Conservation (phyloP, 768 basidiomycete genomes). For the Xanthoconium purpureum region DNA sequence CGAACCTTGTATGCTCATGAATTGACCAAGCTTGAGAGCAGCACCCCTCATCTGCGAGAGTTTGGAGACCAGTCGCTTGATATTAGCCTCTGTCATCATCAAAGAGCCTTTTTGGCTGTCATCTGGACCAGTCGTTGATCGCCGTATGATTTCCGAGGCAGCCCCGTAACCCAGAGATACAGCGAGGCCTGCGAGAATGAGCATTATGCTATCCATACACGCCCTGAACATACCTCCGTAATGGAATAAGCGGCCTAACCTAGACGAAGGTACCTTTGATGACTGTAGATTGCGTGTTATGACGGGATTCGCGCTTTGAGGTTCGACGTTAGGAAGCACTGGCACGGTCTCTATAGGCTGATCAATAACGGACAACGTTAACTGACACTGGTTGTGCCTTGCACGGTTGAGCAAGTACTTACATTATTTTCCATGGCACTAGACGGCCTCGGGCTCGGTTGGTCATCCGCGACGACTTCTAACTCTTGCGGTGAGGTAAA, state of each 20-base stretch:
- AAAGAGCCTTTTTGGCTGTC: constrained; percentile 44
- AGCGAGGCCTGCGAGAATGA: constrained; percentile 65
- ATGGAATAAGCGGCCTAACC: constrained; percentile 86
- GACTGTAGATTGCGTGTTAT: constrained; percentile 55
- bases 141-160: constrained; percentile 79
- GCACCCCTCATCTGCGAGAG: constrained; percentile 96
- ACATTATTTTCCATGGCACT: not conserved
- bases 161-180: constrained; percentile 88
- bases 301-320: not conserved
- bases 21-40: constrained; percentile 94
- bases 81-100: constrained; percentile 89
- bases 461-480: not conserved
- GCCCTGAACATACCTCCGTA: constrained; percentile 68
- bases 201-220: not conserved
- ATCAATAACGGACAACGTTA: not conserved
- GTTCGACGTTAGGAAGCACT: not conserved
- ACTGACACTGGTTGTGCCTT: not conserved
- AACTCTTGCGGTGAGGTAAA: not conserved
- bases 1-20: constrained; percentile 91
- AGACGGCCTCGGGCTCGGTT: not conserved
- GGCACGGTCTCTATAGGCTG: constrained; percentile 3
- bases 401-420: not conserved
- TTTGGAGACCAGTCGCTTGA: constrained; percentile 85
- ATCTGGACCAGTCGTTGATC: constrained; percentile 46
- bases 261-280: constrained; percentile 88